A percentile compares a stretch with the other conserved stretches of the same genome.
phyloP scores from a whole-genome alignment of 495 filamentous ascomycete genomes.

The Neurospora sublineolata region DNA sequence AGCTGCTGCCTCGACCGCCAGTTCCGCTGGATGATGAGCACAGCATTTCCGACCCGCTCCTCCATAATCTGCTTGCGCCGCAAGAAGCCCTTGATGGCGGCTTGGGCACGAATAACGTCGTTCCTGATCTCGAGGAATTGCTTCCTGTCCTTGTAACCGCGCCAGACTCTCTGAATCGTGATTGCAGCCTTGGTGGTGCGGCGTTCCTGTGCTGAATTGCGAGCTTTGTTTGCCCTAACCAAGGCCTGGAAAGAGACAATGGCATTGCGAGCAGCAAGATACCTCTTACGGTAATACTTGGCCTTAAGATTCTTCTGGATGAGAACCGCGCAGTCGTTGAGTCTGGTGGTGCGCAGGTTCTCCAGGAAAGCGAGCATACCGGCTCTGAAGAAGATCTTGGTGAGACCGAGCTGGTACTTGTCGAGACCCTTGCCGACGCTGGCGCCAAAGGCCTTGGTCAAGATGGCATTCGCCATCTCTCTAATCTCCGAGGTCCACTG shows the following conservation, averaged over 20 bases:
- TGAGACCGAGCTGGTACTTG: slow-evolving; percentile 92
- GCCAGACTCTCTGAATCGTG: slow-evolving; percentile 90
- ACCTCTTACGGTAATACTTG: slow-evolving; percentile 90
- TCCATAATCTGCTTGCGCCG: slow-evolving; percentile 83
- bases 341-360: slow-evolving; percentile 74
- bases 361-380: slow-evolving; percentile 98
- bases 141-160: slow-evolving; percentile 76
- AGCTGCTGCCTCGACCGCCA: slow-evolving; percentile 77
- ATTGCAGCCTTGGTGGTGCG: slow-evolving; percentile 78
- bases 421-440: slow-evolving; percentile 69
- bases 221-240: slow-evolving; percentile 60
- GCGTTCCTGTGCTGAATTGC: slow-evolving; percentile 67
- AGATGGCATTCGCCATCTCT: slow-evolving; percentile 83
- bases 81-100: slow-evolving; percentile 81
- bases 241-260: slow-evolving; percentile 72
- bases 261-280: slow-evolving; percentile 71
- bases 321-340: slow-evolving; percentile 93
- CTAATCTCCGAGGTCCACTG: slow-evolving; percentile 91
- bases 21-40: slow-evolving; percentile 74
- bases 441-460: slow-evolving; percentile 75
- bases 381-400: slow-evolving; percentile 98
- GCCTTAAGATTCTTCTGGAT: slow-evolving; percentile 97
- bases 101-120: slow-evolving; percentile 77
- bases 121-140: slow-evolving; percentile 62
- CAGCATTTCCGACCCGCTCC: slow-evolving; percentile 86